Evolutionary conservation across 2,329 filamentous ascomycete species (phyloP).

Genomic region (Parastagonospora avenae): DNA sequence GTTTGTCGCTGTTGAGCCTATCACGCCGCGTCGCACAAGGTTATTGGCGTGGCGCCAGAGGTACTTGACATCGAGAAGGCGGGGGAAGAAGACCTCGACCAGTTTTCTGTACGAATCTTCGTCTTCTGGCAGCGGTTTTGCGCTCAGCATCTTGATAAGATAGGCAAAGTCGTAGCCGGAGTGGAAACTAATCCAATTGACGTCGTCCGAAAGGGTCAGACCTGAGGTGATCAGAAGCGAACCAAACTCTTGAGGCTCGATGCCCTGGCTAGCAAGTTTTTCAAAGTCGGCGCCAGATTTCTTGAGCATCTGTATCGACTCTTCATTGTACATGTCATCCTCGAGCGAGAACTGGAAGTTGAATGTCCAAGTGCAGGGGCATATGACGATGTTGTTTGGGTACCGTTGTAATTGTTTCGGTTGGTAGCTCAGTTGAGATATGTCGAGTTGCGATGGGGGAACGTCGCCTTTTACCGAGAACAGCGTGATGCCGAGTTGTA

Average conservation of each 20-base stretch:
- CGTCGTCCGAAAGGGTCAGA: constrained; percentile 82
- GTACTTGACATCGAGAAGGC: constrained; percentile 95
- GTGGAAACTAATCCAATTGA: constrained; percentile 97
- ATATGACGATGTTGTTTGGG: constrained; percentile 60
- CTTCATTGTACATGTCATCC: constrained; percentile 96
- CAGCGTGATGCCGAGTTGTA: constrained; percentile 92
- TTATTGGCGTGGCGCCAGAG: constrained; percentile 86
- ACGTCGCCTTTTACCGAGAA: constrained; percentile 91
- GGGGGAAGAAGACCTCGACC: constrained; percentile 91
- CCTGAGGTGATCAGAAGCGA: constrained; percentile 90
- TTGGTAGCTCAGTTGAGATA: constrained; percentile 48
- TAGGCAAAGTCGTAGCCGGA: constrained; percentile 99
- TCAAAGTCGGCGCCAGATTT: constrained; percentile 92
- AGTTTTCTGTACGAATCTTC: constrained; percentile 87
- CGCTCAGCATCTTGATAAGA: constrained; percentile 89
- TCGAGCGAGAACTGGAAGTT: constrained; percentile 97
- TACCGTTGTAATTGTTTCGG: constrained; percentile 56
- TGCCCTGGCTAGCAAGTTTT: constrained; percentile 82
- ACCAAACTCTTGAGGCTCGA: constrained; percentile 88
- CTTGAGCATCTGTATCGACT: constrained; percentile 88
- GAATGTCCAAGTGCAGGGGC: constrained; percentile 97
- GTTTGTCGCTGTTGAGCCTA: constrained; percentile 61
- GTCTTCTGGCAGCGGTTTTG: constrained; percentile 81
- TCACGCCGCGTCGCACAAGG: constrained; percentile 60
- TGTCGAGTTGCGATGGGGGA: constrained; percentile 70